Percentiles rank a stretch among this genome's conserved stretches.
phyloP scores from a whole-genome alignment of 2,329 filamentous ascomycete genomes.

The Trichoderma citrinoviride region DNA sequence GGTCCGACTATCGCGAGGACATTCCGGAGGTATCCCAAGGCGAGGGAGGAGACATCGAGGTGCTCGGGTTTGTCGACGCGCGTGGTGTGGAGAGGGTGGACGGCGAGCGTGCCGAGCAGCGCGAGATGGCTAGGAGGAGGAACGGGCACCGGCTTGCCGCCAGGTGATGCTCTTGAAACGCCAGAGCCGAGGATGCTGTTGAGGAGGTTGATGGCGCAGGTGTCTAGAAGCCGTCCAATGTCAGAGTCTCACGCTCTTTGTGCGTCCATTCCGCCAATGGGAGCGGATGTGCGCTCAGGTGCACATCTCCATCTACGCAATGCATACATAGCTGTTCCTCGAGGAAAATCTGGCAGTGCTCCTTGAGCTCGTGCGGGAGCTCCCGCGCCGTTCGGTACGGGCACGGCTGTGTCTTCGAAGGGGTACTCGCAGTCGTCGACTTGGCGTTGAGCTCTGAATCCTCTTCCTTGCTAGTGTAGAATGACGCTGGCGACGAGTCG shows the following conservation, averaged over 20 bases:
- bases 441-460: constrained; percentile 29
- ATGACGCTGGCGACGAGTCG: constrained; percentile 36
- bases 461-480: constrained; percentile 32
- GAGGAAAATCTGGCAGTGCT: constrained; percentile 68
- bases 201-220: constrained; percentile 59
- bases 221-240: constrained; percentile 27
- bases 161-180: constrained; percentile 31
- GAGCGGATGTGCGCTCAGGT: background rate
- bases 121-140: constrained; percentile 73
- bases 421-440: constrained; percentile 40
- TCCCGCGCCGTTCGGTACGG: constrained; percentile 53
- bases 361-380: constrained; percentile 61
- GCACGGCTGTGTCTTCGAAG: constrained; percentile 30
- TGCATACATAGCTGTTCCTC: constrained; percentile 69
- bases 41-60: constrained; percentile 60
- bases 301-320: constrained; percentile 1
- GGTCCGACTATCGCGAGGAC: constrained; percentile 65
- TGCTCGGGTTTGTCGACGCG: constrained; percentile 62
- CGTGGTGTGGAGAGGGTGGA: constrained; percentile 78
- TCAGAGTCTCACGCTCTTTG: constrained; percentile 1
- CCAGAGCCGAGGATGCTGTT: constrained; percentile 60
- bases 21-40: constrained; percentile 68
- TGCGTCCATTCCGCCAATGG: background rate
- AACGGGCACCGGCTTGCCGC: constrained; percentile 51
- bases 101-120: constrained; percentile 74